Evolutionary conservation across 164 flowering plant genomes (phyloP).

Genomic region (Magnolia kwangsiensis): DNA sequence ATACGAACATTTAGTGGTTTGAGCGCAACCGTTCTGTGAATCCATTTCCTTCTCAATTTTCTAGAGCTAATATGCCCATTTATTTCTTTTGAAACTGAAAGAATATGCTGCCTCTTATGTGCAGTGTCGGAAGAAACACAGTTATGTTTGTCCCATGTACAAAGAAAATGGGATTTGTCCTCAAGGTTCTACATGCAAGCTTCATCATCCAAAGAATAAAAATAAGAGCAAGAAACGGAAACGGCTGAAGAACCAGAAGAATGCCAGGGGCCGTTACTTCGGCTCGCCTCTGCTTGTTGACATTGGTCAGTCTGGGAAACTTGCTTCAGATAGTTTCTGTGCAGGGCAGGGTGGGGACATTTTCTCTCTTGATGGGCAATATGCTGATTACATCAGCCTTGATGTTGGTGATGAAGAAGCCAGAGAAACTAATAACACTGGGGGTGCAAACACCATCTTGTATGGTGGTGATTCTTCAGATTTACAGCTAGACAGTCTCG

Average conservation of each 20-base stretch:
- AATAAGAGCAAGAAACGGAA: conserved; percentile 44
- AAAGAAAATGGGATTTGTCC: conserved; percentile 76
- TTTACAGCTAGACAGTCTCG: conserved; percentile 32
- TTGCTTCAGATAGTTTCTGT: conserved; percentile 21
- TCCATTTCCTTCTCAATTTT: no score
- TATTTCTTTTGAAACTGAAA: background rate
- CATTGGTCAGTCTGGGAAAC: conserved; percentile 18
- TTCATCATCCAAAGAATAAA: conserved; percentile 75
- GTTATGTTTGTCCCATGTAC: conserved; percentile 70
- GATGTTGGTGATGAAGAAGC: conserved; percentile 46
- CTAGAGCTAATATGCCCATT: background rate
- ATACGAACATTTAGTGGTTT: no score
- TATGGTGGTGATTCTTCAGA: conserved; percentile 22
- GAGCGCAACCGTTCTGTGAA: no score
- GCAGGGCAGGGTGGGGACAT: conserved; percentile 24
- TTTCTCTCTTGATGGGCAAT: conserved; percentile 29
- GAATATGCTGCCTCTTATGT: conserved; percentile 20
- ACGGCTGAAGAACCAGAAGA: conserved; percentile 36
- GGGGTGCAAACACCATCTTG: conserved; percentile 11
- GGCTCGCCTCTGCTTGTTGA: conserved; percentile 28
- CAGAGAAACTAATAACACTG: conserved; percentile 15
- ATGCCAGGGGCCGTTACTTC: conserved; percentile 62
- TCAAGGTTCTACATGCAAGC: conserved; percentile 73
- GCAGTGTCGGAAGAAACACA: conserved; percentile 97
- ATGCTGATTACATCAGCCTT: conserved; percentile 64